Base-by-base conservation (phyloP, 805 yeast species). In the Debaryomyces castellii region DNA sequence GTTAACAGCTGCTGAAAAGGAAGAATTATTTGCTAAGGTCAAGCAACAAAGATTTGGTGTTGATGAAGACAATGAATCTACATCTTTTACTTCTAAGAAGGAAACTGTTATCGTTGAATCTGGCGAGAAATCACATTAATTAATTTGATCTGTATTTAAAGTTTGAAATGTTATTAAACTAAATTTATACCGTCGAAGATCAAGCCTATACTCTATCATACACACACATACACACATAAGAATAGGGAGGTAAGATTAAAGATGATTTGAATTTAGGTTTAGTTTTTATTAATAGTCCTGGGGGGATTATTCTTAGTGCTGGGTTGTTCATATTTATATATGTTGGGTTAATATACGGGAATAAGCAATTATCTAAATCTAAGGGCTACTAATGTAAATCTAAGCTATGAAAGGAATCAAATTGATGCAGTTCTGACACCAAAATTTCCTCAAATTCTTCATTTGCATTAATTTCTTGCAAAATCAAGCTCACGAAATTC, bases 21-120 rank as follows among this genome's bases (percentile, higher is more conserved):
- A 64, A 17, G 67, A 58, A 34, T 67, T 71, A 54, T 70, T 71
- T 46, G 62, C 52, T 34, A 55, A 62, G 54, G 62, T 69, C 28
- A 64, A 51, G 48, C 41, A 55, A 14, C 47, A 52, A 21, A 57
- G 53, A 16, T 45, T 60, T 39, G 57, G 51, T 7, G 53, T 47
- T 16, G 64, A 55, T 14, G 58, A 41, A 28, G 24, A 47, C 6
- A 30, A 42, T 41, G 51, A 52, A 40, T 24, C 27, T 9, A 25
- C 17, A 12, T 42, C 45, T 14, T 33, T 43, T 12, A 4, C 38
- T 18, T 35, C 43, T 11, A 32, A 46, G 36, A 41, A 39, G 32
- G 46, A 46, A 46, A 37, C 33, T 39, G 34, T 32, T 22, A 21
- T 35, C 24, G 24, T 35, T 35, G 38, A 20, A 2, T 18, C 38